Evolutionary conservation across 345 rosid species (phyloP).

Genomic region (Eucalyptus tenuipes): DNA sequence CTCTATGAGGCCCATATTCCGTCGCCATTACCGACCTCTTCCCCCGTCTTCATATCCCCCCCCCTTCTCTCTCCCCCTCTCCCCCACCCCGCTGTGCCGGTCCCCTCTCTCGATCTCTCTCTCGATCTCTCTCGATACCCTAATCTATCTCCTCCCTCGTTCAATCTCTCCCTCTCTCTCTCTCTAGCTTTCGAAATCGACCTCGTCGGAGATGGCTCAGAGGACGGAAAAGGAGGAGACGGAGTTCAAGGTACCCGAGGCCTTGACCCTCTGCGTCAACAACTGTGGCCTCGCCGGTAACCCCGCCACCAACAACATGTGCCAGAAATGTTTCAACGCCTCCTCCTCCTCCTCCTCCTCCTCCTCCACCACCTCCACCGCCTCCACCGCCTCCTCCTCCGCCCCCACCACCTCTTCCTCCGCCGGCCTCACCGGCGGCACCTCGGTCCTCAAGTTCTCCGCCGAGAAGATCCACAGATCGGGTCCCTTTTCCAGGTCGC

Average conservation of each 20-base stretch:
- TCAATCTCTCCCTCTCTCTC: neutral
- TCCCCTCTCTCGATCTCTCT: slow-evolving; percentile 1
- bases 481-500: slow-evolving; percentile 6
- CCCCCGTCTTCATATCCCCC: neutral
- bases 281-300: slow-evolving; percentile 83
- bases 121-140: neutral
- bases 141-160: neutral
- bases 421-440: neutral
- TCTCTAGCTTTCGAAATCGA: neutral
- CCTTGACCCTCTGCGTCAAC: slow-evolving; percentile 55
- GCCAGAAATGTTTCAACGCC: slow-evolving; percentile 91
- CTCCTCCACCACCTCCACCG: neutral
- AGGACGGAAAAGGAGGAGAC: slow-evolving; percentile 93
- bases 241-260: slow-evolving; percentile 83
- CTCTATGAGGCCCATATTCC: slow-evolving; percentile 79
- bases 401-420: neutral
- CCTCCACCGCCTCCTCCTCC: neutral
- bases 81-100: slow-evolving; percentile 5
- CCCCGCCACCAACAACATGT: slow-evolving; percentile 92
- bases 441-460: slow-evolving; percentile 28
- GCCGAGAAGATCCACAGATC: slow-evolving; percentile 46
- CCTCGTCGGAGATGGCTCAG: slow-evolving; percentile 43
- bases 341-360: slow-evolving; percentile 23
- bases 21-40: slow-evolving; percentile 48
- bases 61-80: neutral